Conservation (phyloP, 257 asterid species). For the Penstemon newberryi region DNA sequence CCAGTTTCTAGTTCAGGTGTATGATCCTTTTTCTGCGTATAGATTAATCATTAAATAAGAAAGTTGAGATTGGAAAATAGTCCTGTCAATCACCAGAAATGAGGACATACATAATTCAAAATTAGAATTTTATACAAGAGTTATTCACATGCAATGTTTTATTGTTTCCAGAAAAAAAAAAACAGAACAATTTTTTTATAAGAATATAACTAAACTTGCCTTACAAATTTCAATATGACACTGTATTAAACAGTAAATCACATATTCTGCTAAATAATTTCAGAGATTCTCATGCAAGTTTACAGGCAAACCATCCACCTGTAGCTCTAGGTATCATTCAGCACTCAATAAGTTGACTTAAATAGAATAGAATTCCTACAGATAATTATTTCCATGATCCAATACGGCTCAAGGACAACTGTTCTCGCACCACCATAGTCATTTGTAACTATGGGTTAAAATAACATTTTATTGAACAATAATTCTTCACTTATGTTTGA, state of each 20-base stretch:
- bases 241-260: not conserved
- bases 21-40: constrained; percentile 66
- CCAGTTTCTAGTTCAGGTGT: constrained; percentile 83
- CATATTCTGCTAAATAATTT: constrained; percentile 7
- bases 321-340: not conserved
- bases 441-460: constrained; percentile 6
- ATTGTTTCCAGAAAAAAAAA: not conserved
- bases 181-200: not conserved
- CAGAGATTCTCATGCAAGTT: not conserved
- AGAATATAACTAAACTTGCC: not conserved
- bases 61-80: constrained; percentile 18
- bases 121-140: not conserved
- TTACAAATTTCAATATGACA: not conserved
- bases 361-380: constrained; percentile 5
- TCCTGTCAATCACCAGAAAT: constrained; percentile 17
- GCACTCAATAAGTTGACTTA: not conserved
- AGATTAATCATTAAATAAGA: constrained; percentile 22
- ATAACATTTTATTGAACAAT: not conserved
- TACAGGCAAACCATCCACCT: constrained; percentile 1
- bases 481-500: not conserved
- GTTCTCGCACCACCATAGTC: constrained; percentile 10
- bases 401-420: constrained; percentile 18
- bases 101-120: not conserved
- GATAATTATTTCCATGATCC: constrained; percentile 1
- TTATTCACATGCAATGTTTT: constrained; percentile 4